These are phyloP conservation scores for Salix purpurea DNA, from an alignment of 345 rosid genomes.

Conservation along the genomic window DNA sequence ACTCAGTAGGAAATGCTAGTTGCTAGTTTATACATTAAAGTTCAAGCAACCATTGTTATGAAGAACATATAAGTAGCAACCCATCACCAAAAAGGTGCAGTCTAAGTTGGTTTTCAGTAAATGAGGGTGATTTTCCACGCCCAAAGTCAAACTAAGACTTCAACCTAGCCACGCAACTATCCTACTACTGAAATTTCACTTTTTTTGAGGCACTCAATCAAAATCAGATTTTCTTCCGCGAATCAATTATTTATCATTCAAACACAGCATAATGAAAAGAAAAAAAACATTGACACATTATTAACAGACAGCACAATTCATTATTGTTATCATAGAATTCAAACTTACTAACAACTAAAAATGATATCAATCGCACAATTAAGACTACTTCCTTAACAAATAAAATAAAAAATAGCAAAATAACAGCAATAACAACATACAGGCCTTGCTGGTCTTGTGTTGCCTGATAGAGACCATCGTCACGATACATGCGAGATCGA, in stretches of 20 bases:
- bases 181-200: too few relatives aligned
- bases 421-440: conserved; percentile 26
- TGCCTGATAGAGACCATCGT: conserved; percentile 86
- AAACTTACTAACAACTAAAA: not conserved
- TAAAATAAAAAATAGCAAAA: not conserved
- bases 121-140: too few relatives aligned
- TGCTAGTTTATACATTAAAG: not conserved
- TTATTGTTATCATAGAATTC: not conserved
- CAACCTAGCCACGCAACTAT: too few relatives aligned
- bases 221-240: not conserved
- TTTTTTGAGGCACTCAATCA: not conserved
- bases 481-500: conserved; percentile 70
- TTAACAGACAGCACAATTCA: not conserved
- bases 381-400: not conserved
- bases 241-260: not conserved
- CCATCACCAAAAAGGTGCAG: too few relatives aligned
- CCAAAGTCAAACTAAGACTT: too few relatives aligned
- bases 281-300: not conserved
- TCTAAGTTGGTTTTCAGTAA: too few relatives aligned
- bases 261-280: not conserved
- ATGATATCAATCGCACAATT: not conserved
- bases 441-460: conserved; percentile 85
- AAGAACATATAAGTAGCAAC: not conserved
- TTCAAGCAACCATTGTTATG: not conserved
- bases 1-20: not conserved